Evolutionary conservation across 1,284 basidiomycete genomes (phyloP).

Genomic region (Neonothopanus nambi): DNA sequence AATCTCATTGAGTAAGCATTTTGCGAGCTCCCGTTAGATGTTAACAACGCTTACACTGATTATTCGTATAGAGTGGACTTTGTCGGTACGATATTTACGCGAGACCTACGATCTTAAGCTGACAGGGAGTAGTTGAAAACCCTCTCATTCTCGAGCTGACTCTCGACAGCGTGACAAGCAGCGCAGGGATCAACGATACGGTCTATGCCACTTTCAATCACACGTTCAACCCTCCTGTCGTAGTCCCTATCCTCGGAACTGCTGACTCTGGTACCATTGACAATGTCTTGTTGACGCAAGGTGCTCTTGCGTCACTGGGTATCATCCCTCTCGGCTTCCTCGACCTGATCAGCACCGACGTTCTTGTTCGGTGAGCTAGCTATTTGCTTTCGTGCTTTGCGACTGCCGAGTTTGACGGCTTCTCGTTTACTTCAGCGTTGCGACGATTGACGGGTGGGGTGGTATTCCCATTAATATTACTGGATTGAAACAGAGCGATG

Average conservation of each 20-base stretch:
- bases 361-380: constrained; percentile 38
- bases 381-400: neutral
- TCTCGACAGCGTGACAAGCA: constrained; percentile 37
- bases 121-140: constrained; percentile 34
- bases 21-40: neutral
- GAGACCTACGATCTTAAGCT: neutral
- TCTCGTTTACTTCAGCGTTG: constrained; percentile 12
- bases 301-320: constrained; percentile 32
- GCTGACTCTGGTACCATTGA: constrained; percentile 38
- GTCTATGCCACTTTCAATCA: constrained; percentile 42
- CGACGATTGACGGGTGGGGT: constrained; percentile 29
- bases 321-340: constrained; percentile 39
- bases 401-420: neutral
- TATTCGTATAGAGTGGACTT: neutral
- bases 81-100: neutral
- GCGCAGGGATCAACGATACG: constrained; percentile 42
- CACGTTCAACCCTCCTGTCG: constrained; percentile 37
- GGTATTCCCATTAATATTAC: constrained; percentile 29
- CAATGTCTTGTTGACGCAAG: constrained; percentile 40
- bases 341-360: constrained; percentile 37
- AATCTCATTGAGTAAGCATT: neutral
- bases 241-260: constrained; percentile 35
- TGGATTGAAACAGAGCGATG: constrained; percentile 26
- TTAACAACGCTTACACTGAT: neutral
- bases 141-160: constrained; percentile 44